phyloP scores from a whole-genome alignment of 2,329 filamentous ascomycete species.

The Ilyonectria sp. region DNA sequence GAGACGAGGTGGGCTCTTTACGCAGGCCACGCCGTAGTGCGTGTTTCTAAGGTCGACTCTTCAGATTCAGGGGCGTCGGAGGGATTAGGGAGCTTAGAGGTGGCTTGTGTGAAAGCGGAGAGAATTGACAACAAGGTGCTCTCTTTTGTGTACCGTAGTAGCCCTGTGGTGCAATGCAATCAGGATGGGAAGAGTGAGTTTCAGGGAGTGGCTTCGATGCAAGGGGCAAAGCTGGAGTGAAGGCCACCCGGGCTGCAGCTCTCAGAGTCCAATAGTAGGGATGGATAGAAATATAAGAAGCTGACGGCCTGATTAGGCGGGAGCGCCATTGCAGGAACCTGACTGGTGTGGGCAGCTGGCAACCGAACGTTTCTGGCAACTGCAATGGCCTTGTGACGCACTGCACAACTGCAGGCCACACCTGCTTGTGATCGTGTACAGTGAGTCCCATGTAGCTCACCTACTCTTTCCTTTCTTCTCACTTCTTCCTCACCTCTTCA shows the following conservation, averaged over 20 bases:
- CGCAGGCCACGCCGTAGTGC: not conserved
- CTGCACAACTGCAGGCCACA: conserved; percentile 12
- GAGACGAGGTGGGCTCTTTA: not conserved
- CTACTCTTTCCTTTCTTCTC: not conserved
- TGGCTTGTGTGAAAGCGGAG: not conserved
- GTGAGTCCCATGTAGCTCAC: not conserved
- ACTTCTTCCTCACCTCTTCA: conserved; percentile 14
- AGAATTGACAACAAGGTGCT: not conserved
- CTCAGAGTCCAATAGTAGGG: not conserved
- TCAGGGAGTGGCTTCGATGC: not conserved
- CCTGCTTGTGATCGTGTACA: conserved; percentile 14
- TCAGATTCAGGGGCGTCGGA: not conserved
- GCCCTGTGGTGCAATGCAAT: too few species aligned
- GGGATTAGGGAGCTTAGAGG: not conserved
- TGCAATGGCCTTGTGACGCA: conserved; percentile 18
- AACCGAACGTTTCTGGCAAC: conserved; percentile 14
- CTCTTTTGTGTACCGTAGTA: not conserved
- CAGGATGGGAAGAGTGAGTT: not conserved
- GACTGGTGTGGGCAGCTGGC: conserved; percentile 1
- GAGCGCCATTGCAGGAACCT: not conserved
- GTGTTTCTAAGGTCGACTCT: not conserved
- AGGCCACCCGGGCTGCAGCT: not conserved
- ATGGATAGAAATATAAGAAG: not conserved
- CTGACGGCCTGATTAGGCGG: not conserved
- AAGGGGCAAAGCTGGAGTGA: not conserved